Evolutionary conservation across 1,284 basidiomycete species (phyloP).

Genomic region (Cutaneotrichosporon dermatis): DNA sequence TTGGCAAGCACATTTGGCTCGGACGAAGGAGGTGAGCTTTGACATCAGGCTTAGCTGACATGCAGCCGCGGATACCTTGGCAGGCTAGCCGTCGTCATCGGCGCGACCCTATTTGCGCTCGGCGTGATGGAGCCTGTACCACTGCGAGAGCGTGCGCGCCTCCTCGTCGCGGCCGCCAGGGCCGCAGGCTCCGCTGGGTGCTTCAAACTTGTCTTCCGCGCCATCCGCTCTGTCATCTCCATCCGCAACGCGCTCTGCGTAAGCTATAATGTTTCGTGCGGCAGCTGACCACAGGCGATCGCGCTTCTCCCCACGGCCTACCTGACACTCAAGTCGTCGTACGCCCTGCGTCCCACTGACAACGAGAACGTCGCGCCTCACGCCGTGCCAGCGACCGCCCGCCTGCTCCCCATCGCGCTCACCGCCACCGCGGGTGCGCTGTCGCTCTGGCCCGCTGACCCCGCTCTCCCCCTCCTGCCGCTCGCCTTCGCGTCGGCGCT

Average conservation of each 20-base stretch:
- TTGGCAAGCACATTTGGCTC: conserved; percentile 22
- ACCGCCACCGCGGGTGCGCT: conserved; percentile 11
- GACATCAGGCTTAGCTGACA: background rate
- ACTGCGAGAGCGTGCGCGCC: conserved; percentile 8
- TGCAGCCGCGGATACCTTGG: conserved; percentile 11
- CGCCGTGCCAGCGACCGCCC: conserved; percentile 13
- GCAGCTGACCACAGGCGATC: background rate
- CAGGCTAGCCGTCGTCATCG: conserved; percentile 3
- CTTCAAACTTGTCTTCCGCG: background rate
- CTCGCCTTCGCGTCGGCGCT: conserved; percentile 13
- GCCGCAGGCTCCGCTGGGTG: background rate
- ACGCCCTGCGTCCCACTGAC: conserved; percentile 9
- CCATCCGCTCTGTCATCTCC: background rate
- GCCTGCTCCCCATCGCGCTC: conserved; percentile 16
- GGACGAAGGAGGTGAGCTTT: conserved; percentile 8
- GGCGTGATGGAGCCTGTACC: conserved; percentile 5
- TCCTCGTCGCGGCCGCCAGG: background rate
- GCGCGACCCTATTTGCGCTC: conserved; percentile 3
- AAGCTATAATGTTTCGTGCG: background rate
- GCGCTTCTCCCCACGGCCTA: conserved; percentile 11
- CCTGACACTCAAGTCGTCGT: conserved; percentile 15
- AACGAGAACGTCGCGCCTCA: conserved; percentile 1
- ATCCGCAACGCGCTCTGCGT: conserved; percentile 1
- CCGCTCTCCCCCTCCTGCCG: conserved; percentile 16
- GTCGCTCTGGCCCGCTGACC: conserved; percentile 5